These are phyloP conservation scores for Fraxinus americana DNA, from an alignment of 257 asterid species.

Conservation along the genomic window DNA sequence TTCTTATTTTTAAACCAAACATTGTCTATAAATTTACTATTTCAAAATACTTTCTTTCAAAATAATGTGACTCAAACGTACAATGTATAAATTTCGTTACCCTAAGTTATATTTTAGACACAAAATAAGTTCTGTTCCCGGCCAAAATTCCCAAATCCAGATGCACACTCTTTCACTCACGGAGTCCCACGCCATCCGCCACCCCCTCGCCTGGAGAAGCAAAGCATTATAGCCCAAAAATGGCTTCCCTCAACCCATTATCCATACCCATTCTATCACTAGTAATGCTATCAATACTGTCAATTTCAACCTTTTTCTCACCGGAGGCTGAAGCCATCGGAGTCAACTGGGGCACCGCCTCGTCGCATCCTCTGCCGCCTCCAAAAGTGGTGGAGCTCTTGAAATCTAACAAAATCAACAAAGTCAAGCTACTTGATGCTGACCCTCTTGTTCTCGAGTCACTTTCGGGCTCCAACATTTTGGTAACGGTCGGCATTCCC, in stretches of 20 bases:
- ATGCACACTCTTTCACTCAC: neutral
- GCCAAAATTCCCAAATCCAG: neutral
- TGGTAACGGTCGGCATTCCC: constrained; percentile 77
- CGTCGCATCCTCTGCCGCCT: constrained; percentile 83
- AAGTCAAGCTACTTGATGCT: constrained; percentile 74
- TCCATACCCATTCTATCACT: constrained; percentile 18
- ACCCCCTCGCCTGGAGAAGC: neutral
- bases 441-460: constrained; percentile 62
- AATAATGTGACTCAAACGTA: no score
- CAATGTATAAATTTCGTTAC: no score
- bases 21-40: no score
- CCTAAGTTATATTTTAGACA: no score
- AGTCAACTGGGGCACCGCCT: constrained; percentile 86
- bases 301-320: constrained; percentile 5
- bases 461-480: constrained; percentile 63
- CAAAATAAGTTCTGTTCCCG: neutral
- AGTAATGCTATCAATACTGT: constrained; percentile 15
- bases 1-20: no score
- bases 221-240: constrained; percentile 10
- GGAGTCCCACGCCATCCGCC: neutral
- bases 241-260: constrained; percentile 28
- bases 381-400: constrained; percentile 71
- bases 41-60: no score
- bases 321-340: constrained; percentile 49
- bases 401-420: constrained; percentile 58